These are phyloP conservation scores for Monilinia aucupariae DNA, from an alignment of 2,329 filamentous ascomycete species.

Conservation along the genomic window DNA sequence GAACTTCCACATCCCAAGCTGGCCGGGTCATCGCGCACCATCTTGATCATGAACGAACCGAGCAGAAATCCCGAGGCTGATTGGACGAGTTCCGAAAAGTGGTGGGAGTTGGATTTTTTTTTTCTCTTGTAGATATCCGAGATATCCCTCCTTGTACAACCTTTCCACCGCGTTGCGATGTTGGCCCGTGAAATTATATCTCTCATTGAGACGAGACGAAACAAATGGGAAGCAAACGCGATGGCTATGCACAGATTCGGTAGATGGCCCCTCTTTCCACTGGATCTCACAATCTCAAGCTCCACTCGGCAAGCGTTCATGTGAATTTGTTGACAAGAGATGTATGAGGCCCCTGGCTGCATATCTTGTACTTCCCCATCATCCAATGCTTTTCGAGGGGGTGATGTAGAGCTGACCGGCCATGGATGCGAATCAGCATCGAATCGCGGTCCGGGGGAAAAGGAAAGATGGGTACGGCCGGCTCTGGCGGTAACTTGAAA, in stretches of 20 bases:
- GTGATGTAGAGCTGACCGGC: background rate
- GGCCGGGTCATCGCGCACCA: background rate
- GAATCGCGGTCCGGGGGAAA: background rate
- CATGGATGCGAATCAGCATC: background rate
- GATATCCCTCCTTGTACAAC: background rate
- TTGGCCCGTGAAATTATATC: background rate
- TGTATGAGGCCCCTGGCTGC: background rate
- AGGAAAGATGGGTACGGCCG: background rate
- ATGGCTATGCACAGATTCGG: constrained; percentile 1
- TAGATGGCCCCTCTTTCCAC: background rate
- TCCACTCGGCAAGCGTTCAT: constrained; percentile 2
- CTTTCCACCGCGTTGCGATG: background rate
- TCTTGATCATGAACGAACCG: background rate
- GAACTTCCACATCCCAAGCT: background rate
- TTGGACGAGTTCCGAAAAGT: background rate
- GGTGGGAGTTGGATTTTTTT: background rate
- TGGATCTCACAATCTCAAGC: background rate
- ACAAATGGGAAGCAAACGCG: background rate
- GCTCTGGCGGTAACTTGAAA: background rate
- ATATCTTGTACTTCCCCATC: constrained; percentile 2
- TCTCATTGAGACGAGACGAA: background rate
- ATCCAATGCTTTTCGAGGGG: background rate
- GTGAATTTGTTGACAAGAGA: background rate
- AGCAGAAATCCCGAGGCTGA: background rate
- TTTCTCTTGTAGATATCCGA: background rate